Evolutionary conservation across 768 basidiomycete genomes (phyloP), one percentile per base, ranked within the genome.

Genomic region (Suillus brevipes): DNA sequence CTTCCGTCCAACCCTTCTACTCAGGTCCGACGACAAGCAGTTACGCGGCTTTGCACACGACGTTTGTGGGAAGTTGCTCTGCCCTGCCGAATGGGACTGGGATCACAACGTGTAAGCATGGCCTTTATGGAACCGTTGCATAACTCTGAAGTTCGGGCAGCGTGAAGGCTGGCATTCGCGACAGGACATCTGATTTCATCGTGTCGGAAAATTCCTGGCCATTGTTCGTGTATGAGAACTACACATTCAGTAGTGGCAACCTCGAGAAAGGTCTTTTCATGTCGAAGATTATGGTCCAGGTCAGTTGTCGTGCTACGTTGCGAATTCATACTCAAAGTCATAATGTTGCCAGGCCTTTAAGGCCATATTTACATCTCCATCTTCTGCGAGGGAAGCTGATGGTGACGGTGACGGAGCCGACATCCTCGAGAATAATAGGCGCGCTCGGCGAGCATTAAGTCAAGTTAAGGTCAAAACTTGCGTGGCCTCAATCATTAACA

Each of bases 311-410:
- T 59, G 28, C 28, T 28, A 28, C 28, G 28, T 28, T 28, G 28
- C 28, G 28, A 28, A 28, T 20, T 3, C 6, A 28, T 18, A 14
- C 18, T 55, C 25, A 14, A n/a, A n/a, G 6, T 28, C 0, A 5
- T 28, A 28, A 3, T 12, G 13, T 5, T 14, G 8, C 4, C 16
- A 69, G 71, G 64, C 67, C 10, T 67, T 49, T 38, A 64, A 63
- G 65, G 60, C 52, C n/a, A 52, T 68, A 6, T 67, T 69, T 31
- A 68, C 65, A 6, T 64, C 65, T 28, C 71, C 70, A 12, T 65
- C 68, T 4, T 71, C 66, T 4, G 61, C 45, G 7, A 25, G 12
- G 14, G 61, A 62, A 25, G 56, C 25, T 14, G 40, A 28, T 3
- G 57, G 16, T 3, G 36, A 52, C 53, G 63, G 53, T 18, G 56